phyloP scores from a whole-genome alignment of 345 rosid species.

The Syzygium aqueum region DNA sequence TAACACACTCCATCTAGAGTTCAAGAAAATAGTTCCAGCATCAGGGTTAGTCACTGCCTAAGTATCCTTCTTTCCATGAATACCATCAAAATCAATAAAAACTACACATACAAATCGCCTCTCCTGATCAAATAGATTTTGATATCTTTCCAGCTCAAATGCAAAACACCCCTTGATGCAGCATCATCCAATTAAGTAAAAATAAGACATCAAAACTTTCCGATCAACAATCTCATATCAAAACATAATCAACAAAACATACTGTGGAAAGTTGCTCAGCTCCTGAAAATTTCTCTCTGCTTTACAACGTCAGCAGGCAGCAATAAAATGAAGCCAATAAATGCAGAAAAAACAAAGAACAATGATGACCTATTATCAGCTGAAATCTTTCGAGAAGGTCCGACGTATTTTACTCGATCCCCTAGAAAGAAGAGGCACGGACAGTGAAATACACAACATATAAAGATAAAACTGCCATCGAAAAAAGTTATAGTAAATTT shows the following conservation, averaged over 20 bases:
- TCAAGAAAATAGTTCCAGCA: background rate
- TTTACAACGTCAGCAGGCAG: background rate
- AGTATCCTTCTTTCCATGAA: background rate
- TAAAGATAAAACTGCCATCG: background rate
- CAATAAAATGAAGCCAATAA: background rate
- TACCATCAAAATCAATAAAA: background rate
- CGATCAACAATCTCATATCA: background rate
- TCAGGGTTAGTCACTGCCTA: background rate
- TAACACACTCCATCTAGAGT: background rate
- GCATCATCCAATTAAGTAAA: background rate
- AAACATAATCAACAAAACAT: background rate
- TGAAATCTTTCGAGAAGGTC: constrained; percentile 39
- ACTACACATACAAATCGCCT: background rate
- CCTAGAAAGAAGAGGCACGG: constrained; percentile 28
- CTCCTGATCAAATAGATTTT: background rate
- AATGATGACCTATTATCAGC: constrained; percentile 54
- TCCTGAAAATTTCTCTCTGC: background rate
- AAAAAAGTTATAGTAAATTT: background rate
- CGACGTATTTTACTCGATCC: constrained; percentile 84
- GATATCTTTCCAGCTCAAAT: background rate
- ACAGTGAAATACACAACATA: background rate
- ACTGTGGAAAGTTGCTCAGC: background rate
- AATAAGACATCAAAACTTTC: background rate
- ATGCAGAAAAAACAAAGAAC: background rate
- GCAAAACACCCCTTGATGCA: background rate